Evolutionary conservation across 2,329 filamentous ascomycete genomes (phyloP).

Genomic region (Fonsecaea pedrosoi): DNA sequence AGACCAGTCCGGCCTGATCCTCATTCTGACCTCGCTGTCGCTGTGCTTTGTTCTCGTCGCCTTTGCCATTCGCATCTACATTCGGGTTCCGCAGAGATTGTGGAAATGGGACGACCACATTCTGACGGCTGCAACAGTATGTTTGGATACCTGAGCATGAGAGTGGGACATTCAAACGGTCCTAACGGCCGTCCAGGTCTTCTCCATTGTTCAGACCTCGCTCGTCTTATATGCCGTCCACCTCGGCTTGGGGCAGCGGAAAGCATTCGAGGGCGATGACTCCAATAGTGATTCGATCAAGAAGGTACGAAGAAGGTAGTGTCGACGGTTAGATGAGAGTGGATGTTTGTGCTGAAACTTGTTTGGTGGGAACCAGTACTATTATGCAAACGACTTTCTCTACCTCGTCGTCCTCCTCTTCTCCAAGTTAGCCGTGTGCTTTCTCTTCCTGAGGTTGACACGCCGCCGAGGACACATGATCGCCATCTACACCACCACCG

Average conservation of each 20-base stretch:
- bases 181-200: constrained; percentile 40
- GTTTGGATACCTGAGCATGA: constrained; percentile 11
- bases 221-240: constrained; percentile 49
- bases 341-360: constrained; percentile 39
- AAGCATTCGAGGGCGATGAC: constrained; percentile 37
- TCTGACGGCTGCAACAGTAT: constrained; percentile 45
- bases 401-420: constrained; percentile 52
- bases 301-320: constrained; percentile 43
- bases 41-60: constrained; percentile 50
- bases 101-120: constrained; percentile 47
- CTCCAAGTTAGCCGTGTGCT: constrained; percentile 53
- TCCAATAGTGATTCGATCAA: constrained; percentile 42
- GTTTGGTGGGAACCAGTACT: not conserved
- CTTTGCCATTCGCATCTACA: constrained; percentile 50
- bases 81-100: constrained; percentile 45
- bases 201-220: constrained; percentile 48
- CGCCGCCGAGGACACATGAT: constrained; percentile 51
- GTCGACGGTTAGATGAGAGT: no score
- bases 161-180: not conserved
- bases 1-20: constrained; percentile 51
- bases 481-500: constrained; percentile 47
- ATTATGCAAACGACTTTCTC: constrained; percentile 52
- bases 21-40: constrained; percentile 49
- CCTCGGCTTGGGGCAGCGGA: constrained; percentile 50
- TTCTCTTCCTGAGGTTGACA: constrained; percentile 55